phyloP scores from a whole-genome alignment of 805 yeast species.

The Saturnispora mendoncae region DNA sequence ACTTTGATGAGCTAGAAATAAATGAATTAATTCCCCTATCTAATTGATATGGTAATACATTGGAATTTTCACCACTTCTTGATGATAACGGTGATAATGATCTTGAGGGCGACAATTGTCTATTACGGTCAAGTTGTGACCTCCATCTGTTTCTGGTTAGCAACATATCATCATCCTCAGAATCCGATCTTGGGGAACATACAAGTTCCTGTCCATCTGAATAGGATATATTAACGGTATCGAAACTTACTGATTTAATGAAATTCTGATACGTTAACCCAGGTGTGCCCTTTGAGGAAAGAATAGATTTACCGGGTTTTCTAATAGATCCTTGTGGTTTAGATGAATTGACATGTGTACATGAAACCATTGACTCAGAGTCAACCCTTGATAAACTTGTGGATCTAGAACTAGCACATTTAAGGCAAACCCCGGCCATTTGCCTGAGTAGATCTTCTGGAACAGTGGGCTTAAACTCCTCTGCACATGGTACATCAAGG shows the following conservation, averaged over 20 bases:
- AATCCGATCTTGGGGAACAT: constrained; percentile 16
- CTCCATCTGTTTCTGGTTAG: constrained; percentile 9
- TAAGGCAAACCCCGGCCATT: constrained; percentile 11
- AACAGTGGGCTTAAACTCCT: constrained; percentile 18
- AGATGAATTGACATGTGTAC: neutral
- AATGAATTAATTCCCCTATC: constrained; percentile 6
- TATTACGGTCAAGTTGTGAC: constrained; percentile 1
- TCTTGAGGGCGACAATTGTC: constrained; percentile 4
- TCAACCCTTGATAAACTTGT: constrained; percentile 3
- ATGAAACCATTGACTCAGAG: neutral
- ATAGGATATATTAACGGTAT: constrained; percentile 38
- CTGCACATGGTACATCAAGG: constrained; percentile 14
- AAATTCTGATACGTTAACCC: constrained; percentile 10
- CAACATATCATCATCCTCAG: constrained; percentile 16
- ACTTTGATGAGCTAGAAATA: constrained; percentile 15
- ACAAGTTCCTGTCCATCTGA: constrained; percentile 18
- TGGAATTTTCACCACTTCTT: neutral
- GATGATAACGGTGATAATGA: neutral
- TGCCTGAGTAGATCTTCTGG: constrained; percentile 14
- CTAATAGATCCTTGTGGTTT: neutral
- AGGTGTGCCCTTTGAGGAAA: constrained; percentile 7
- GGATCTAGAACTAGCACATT: constrained; percentile 10
- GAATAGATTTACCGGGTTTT: constrained; percentile 11
- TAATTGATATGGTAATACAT: constrained; percentile 15
- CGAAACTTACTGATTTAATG: constrained; percentile 37